Base-by-base conservation (phyloP, 202 grass and related monocot genomes). In the Bolboschoenoplectus hybrid region DNA sequence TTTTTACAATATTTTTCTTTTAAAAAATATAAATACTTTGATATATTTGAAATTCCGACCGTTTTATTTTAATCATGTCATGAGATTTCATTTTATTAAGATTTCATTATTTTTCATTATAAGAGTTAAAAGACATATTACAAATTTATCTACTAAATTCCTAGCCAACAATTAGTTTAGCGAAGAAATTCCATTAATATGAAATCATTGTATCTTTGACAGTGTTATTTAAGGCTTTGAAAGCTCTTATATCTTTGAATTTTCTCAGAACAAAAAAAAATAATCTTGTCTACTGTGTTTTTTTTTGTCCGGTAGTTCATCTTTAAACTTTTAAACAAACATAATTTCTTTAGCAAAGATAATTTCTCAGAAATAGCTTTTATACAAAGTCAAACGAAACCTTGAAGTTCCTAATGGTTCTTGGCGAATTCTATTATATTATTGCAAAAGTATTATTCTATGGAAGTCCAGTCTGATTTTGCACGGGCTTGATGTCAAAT, bases 401-500 rank as follows among this genome's bases (percentile, higher is more conserved):
- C n/a, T 79, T 60, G 52, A 55, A 19, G 7, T 19, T 60, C 8
- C 13, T 40, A 60, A 60, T 3, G 72, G 53, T 53, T 75, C 72
- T n/a, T 61, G 2, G n/a, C 4, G 38, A 41, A 68, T 3, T 44
- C 43, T 44, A 61, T 35, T 46, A 49, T 73, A 47, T 49, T 55
- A 36, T 76, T 76, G 12, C 26, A 14, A 76, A 52, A 14, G 35
- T 6, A 40, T 68, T 16, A 44, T 17, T 71, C 6, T 9, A 46
- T 6, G 32, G 45, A 16, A 50, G 17, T 49, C 13, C 55, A 35
- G n/a, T 49, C 34, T 53, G 73, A 53, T 77, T 17, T 55, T 40
- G 75, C 75, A 79, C 52, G 75, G 52, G 5, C 9, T 79, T 78
- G 35, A 50, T 26, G 60, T 64, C 57, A 82, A 80, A 60, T 80